Evolutionary conservation across 2,329 filamentous ascomycete species (phyloP), one percentile per base, ranked within the genome.

Genomic region (Ascocoryne sarcoides): DNA sequence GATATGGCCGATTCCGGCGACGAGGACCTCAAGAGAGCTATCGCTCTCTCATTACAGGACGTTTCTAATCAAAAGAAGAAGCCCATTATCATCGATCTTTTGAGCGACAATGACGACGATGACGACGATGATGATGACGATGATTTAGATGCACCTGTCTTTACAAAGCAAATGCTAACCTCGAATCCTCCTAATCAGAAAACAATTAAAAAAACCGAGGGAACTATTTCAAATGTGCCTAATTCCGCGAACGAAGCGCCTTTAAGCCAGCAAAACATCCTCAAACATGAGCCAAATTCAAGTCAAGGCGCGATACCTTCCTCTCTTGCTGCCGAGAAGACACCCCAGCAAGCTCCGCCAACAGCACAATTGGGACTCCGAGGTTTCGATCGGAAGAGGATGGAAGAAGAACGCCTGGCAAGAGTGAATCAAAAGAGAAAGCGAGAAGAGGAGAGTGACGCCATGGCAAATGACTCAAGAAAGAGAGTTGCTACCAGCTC

Each of bases 381-480:
- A 9, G 48, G 45, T 8, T 34, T 94, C 1, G 75, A 95, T 63
- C 75, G 89, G 26, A 86, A 80, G 61, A 74, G 77, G 38, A 92
- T 95, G 86, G 90, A 95, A 60, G 70, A 79, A 53, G 87, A 93
- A 58, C 78, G 90, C 30, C 70, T 94, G 10, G 79, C 76, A 16
- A 74, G 89, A 50, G 32, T 33, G 23, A 28, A 32, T 17, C 32
- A 40, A 28, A 48, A 31, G 33, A 60, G 8, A 10, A 35, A 79
- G 29, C 70, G 70, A 32, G 84, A 89, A 60, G 16, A 32, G 18
- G 33, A 41, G 10, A 16, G 16, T 10, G n/a, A 32, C 36, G 32
- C 7, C 10, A 12, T 7, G 12, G 23, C 23, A 7, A 26, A 26
- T 26, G 29, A 37, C 16, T 39, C 34, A n/a, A 45, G 37, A 33